A percentile compares a stretch with the other conserved stretches of the same genome.
Conservation (phyloP, 805 yeast genomes). For the Candida wancherniae region DNA sequence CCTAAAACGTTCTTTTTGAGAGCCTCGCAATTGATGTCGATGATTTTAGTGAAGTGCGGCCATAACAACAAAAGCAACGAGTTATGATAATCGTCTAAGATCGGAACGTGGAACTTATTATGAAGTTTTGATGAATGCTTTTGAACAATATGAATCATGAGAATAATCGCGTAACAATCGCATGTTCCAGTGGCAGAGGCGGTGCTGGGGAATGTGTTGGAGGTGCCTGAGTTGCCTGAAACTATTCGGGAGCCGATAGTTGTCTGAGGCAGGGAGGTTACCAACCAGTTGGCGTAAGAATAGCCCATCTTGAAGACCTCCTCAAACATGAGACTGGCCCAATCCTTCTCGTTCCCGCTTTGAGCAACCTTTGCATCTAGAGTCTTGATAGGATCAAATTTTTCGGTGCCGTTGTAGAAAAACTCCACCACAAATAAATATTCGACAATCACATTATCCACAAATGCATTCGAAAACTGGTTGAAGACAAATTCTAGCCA, state of each 20-base stretch:
- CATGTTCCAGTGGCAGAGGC: conserved; percentile 41
- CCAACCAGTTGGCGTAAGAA: conserved; percentile 44
- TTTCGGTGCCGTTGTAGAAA: conserved; percentile 47
- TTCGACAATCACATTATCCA: conserved; percentile 76
- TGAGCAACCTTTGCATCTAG: conserved; percentile 7
- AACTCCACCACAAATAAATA: conserved; percentile 69
- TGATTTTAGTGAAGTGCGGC: conserved; percentile 77
- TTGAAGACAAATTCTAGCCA: conserved; percentile 72
- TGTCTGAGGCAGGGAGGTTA: conserved; percentile 34
- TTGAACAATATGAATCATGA: conserved; percentile 69
- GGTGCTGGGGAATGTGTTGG: conserved; percentile 1
- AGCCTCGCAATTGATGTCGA: conserved; percentile 74
- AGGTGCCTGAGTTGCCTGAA: conserved; percentile 5
- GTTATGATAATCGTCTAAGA: conserved; percentile 65
- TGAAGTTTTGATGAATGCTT: conserved; percentile 61
- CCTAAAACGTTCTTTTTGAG: conserved; percentile 49
- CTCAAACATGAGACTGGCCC: conserved; percentile 36
- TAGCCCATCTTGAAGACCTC: conserved; percentile 37
- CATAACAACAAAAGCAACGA: conserved; percentile 65
- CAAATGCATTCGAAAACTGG: conserved; percentile 65
- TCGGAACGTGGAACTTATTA: conserved; percentile 60
- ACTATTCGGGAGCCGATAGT: conserved; percentile 18
- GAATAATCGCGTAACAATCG: conserved; percentile 75
- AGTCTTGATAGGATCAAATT: conserved; percentile 22
- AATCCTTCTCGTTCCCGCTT: conserved; percentile 17